Conservation (phyloP, 768 basidiomycete genomes). For the Trametes cinnabarina region DNA sequence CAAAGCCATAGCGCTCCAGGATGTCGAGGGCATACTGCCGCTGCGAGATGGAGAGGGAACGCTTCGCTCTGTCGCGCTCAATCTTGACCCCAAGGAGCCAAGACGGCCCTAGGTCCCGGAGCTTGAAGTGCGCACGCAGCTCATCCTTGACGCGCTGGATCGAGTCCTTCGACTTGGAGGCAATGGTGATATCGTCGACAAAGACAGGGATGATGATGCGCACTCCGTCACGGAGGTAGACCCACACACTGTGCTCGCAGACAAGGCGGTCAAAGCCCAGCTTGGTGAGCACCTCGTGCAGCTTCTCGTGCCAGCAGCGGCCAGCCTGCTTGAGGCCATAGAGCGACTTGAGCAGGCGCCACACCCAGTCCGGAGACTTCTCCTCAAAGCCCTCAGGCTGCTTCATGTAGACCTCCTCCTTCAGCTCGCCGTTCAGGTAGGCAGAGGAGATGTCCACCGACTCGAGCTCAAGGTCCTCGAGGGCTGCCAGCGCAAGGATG, state of each 20-base stretch:
- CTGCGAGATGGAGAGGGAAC: too few species aligned
- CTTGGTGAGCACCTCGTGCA: constrained; percentile 23
- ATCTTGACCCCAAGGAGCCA: too few species aligned
- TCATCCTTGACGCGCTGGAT: too few species aligned
- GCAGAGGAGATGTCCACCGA: constrained; percentile 28
- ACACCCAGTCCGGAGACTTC: constrained; percentile 12
- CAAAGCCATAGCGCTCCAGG: too few species aligned
- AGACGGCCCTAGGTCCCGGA: too few species aligned
- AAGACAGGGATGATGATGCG: constrained; percentile 21
- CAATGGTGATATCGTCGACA: too few species aligned
- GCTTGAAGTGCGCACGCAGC: too few species aligned
- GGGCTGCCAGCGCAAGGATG: constrained; percentile 26
- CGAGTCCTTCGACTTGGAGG: too few species aligned
- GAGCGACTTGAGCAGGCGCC: constrained; percentile 30
- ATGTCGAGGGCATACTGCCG: too few species aligned
- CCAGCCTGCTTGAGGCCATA: constrained; percentile 46
- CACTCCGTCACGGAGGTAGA: constrained; percentile 25
- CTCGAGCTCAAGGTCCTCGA: constrained; percentile 26
- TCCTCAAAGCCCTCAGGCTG: constrained; percentile 26
- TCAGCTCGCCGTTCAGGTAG: constrained; percentile 30
- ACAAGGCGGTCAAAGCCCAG: constrained; percentile 25
- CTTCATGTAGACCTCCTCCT: constrained; percentile 31
- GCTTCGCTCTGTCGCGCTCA: too few species aligned
- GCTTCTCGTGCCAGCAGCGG: constrained; percentile 37
- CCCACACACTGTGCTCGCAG: constrained; percentile 26